A percentile compares a stretch with the other conserved stretches of the same genome.
phyloP scores from a whole-genome alignment of 306 rosid genomes.

The Castanea crenata region DNA sequence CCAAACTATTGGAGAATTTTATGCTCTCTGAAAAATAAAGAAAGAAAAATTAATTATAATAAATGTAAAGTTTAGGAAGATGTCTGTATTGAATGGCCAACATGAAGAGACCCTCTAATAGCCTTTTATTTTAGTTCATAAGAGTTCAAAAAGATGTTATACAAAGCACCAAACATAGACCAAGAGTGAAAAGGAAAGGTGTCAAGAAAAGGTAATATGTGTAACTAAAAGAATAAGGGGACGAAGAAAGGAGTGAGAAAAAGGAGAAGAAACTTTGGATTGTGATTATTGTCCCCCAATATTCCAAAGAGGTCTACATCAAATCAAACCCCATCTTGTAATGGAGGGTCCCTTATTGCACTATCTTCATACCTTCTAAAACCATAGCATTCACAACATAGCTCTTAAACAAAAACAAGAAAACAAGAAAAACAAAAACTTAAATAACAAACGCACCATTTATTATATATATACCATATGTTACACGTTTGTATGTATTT shows the following conservation, averaged over 20 bases:
- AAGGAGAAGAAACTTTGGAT: constrained; percentile 55
- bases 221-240: constrained; percentile 41
- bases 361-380: constrained; percentile 21
- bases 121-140: neutral
- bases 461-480: too few species aligned
- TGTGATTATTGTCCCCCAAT: constrained; percentile 71
- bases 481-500: too few species aligned
- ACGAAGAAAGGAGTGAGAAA: constrained; percentile 33
- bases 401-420: too few species aligned
- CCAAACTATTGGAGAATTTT: too few species aligned
- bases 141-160: constrained; percentile 20
- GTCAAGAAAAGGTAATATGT: constrained; percentile 53
- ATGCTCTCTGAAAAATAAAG: neutral
- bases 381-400: neutral
- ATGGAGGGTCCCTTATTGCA: constrained; percentile 55
- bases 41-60: neutral
- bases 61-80: neutral
- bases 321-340: constrained; percentile 43
- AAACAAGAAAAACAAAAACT: too few species aligned
- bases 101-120: neutral
- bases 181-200: constrained; percentile 47
- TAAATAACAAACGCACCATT: too few species aligned
- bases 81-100: constrained; percentile 1
- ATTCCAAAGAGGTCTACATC: constrained; percentile 78
- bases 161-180: constrained; percentile 31